Base-by-base conservation (phyloP, 2,329 filamentous ascomycete genomes). In the Sarocladium strictum region DNA sequence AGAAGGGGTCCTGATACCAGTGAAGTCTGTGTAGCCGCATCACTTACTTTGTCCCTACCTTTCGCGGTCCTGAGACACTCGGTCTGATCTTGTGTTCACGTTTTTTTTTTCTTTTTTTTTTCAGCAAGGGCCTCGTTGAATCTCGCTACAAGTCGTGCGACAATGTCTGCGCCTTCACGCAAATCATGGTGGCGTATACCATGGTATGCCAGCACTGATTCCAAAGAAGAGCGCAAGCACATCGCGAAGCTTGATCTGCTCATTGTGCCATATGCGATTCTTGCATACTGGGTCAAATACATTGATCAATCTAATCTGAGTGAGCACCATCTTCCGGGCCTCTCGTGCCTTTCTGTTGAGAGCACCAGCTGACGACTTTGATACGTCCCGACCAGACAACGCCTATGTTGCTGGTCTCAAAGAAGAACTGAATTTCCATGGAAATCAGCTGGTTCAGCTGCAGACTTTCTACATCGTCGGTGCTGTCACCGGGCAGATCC, bases 251-350 rank as follows among this genome's bases (percentile, higher is more conserved):
- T 84, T 7, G 80, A 84, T 57, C 63, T 78, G 0, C 64, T 82
- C 2, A 77, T 83, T 33, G 74, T 84, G 0, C 78, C 78, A 0
- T 82, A 81, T 59, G 77, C 76, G 0, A 74, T 81, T 37, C 60
- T 83, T 2, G 71, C 75, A 0, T 81, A 81, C 57, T 82, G 77
- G 74, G 71, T 76, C 43, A 81, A 80, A 60, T 79, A 81, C 57
- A 72, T 82, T 45, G 40, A 45, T 15, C 77, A 81, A 58, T 67
- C 74, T 3, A 81, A 81, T 54, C 70, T 81, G 51, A 80, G 76
- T 80, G 11, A 45, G 40, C 24, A 58, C 2, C 23, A n/a, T 54
- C n/a, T 40, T n/a, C 24, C 17, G 5, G n/a, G 12, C 3, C 17
- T 21, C 29, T 14, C 21, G 11, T 32, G 14, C 1, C 21, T 53